Evolutionary conservation across 768 basidiomycete genomes (phyloP).

Genomic region (Auricularia sp.): DNA sequence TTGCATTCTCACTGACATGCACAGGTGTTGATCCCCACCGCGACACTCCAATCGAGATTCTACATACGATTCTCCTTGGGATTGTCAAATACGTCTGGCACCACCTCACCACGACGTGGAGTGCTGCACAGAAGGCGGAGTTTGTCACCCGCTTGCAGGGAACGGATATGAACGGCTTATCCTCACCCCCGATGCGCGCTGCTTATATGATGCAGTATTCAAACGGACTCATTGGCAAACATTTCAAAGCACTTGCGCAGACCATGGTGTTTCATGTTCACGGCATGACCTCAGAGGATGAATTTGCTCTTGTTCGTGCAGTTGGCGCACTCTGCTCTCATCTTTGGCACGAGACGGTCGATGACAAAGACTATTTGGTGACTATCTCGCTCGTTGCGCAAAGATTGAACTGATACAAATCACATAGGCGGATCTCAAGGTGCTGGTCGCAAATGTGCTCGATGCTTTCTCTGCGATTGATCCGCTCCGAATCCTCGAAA

Average conservation of each 20-base stretch:
- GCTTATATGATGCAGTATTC: constrained; percentile 34
- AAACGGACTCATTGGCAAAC: constrained; percentile 31
- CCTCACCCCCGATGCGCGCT: constrained; percentile 24
- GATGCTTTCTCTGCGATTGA: not conserved
- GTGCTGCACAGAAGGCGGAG: constrained; percentile 10
- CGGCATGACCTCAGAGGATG: constrained; percentile 15
- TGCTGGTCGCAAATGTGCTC: not conserved
- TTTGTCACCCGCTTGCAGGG: not conserved
- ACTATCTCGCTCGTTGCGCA: too few relatives aligned
- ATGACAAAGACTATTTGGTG: not conserved
- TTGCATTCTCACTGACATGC: too few relatives aligned
- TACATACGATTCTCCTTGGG: constrained; percentile 15
- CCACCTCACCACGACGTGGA: constrained; percentile 8
- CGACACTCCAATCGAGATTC: constrained; percentile 16
- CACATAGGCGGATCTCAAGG: not conserved
- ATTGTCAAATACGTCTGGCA: constrained; percentile 18
- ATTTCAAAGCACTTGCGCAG: constrained; percentile 31
- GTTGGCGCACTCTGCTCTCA: not conserved
- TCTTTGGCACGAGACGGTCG: not conserved
- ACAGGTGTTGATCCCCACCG: constrained; percentile 13
- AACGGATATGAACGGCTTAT: constrained; percentile 18
- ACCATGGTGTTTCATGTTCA: constrained; percentile 26
- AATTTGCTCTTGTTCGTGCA: too few relatives aligned
- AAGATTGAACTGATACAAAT: too few relatives aligned
- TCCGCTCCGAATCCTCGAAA: not conserved